A percentile compares a stretch with the other conserved stretches of the same genome.
Evolutionary conservation across 2,329 filamentous ascomycete genomes (phyloP).

Genomic region (Trichoderma oligosporum): DNA sequence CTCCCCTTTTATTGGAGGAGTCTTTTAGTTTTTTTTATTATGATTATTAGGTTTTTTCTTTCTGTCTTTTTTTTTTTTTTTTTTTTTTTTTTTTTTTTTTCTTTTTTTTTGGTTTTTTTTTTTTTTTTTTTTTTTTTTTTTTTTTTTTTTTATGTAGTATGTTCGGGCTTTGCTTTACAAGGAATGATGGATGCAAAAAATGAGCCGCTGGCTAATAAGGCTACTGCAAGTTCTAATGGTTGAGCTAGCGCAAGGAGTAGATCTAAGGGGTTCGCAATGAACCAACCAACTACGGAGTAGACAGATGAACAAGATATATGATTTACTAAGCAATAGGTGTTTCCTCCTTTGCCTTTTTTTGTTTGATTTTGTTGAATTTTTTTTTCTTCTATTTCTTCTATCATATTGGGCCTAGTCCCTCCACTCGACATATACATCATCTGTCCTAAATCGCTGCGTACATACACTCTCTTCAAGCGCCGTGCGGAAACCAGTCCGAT

Average conservation of each 20-base stretch:
- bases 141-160: neutral
- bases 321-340: slow-evolving; percentile 6
- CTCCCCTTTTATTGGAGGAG: neutral
- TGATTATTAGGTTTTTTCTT: neutral
- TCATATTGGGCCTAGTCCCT: no score
- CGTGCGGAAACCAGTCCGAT: slow-evolving; percentile 74
- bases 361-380: slow-evolving; percentile 8
- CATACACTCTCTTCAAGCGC: slow-evolving; percentile 76
- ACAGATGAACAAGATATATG: slow-evolving; percentile 1
- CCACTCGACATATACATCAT: slow-evolving; percentile 78
- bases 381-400: slow-evolving; percentile 19
- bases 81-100: neutral
- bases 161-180: neutral
- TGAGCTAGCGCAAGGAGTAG: neutral
- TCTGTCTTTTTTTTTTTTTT: neutral
- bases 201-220: neutral
- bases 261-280: slow-evolving; percentile 11
- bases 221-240: neutral
- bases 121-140: neutral
- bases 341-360: neutral
- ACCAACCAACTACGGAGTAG: slow-evolving; percentile 4
- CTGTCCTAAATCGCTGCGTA: slow-evolving; percentile 78
- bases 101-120: neutral
- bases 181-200: neutral
- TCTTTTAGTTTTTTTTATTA: neutral